Percentiles rank a stretch among this genome's conserved stretches.
These are phyloP conservation scores for Clavispora phyllophila DNA, from an alignment of 805 yeast species.

Conservation along the genomic window DNA sequence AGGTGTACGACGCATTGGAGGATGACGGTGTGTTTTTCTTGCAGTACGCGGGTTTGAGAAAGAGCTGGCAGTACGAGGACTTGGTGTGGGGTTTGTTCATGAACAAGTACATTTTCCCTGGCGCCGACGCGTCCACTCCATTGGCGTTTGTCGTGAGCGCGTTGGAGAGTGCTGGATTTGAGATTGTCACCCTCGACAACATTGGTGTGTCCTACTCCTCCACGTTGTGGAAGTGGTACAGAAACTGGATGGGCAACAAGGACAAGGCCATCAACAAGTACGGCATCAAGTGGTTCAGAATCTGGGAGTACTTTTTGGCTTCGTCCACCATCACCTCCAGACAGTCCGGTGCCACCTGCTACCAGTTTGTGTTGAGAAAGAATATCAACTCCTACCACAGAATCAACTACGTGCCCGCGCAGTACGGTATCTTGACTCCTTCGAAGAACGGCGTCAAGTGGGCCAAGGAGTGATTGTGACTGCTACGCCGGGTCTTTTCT, in stretches of 20 bases:
- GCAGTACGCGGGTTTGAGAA: conserved; percentile 88
- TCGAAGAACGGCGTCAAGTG: conserved; percentile 51
- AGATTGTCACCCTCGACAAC: conserved; percentile 76
- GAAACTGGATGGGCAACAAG: conserved; percentile 86
- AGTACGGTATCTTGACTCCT: conserved; percentile 66
- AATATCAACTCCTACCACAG: conserved; percentile 82
- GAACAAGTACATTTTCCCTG: conserved; percentile 96
- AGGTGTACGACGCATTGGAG: conserved; percentile 81
- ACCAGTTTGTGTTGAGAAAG: conserved; percentile 86
- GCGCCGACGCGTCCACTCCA: conserved; percentile 96
- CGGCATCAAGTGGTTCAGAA: conserved; percentile 86
- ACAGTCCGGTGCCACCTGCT: conserved; percentile 91
- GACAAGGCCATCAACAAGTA: conserved; percentile 72
- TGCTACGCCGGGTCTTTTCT: too few relatives aligned
- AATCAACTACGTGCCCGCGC: conserved; percentile 72
- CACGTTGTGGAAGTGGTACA: conserved; percentile 90
- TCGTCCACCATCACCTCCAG: conserved; percentile 79
- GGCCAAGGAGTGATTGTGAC: conserved; percentile 38
- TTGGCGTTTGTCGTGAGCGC: conserved; percentile 72
- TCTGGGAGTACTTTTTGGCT: conserved; percentile 89
- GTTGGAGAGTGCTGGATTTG: conserved; percentile 82
- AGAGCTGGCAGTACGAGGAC: conserved; percentile 92
- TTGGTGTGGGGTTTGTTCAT: conserved; percentile 90
- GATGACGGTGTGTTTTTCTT: conserved; percentile 86
- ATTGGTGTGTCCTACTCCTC: conserved; percentile 92